Percentiles rank a stretch among this genome's conserved stretches.
Conservation (phyloP, 768 basidiomycete genomes). For the Amanita fuliginea region DNA sequence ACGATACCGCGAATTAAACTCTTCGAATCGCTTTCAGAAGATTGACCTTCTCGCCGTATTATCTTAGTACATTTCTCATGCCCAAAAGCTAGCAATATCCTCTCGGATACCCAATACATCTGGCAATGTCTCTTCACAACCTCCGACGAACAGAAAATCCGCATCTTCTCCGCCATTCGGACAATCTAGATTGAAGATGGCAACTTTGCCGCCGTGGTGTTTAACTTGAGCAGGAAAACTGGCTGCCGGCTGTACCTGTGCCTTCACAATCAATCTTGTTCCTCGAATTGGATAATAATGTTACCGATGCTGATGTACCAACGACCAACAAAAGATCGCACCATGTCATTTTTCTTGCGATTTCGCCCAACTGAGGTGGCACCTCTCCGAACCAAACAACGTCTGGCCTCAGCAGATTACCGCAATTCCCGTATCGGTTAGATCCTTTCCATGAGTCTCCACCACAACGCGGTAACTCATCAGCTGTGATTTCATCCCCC, state of each 20-base stretch:
- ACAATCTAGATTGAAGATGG: constrained; percentile 27
- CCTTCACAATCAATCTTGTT: background rate
- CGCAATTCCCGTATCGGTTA: constrained; percentile 28
- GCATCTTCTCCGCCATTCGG: constrained; percentile 26
- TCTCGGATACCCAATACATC: constrained; percentile 23
- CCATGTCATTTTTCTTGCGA: constrained; percentile 20
- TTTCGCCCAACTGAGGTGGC: constrained; percentile 25
- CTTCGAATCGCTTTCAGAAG: too few species aligned
- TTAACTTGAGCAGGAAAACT: constrained; percentile 22
- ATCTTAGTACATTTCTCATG: constrained; percentile 12
- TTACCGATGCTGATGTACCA: constrained; percentile 42
- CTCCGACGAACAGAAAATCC: constrained; percentile 39
- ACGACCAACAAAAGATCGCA: constrained; percentile 43
- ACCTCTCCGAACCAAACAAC: constrained; percentile 52
- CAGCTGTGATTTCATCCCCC: constrained; percentile 22
- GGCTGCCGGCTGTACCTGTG: constrained; percentile 34
- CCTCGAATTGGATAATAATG: constrained; percentile 6
- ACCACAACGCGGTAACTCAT: constrained; percentile 23
- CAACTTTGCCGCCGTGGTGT: constrained; percentile 26
- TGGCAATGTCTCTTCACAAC: constrained; percentile 35
- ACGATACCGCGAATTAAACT: too few species aligned
- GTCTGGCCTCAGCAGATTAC: constrained; percentile 33
- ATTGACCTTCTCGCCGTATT: constrained; percentile 29
- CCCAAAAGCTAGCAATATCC: background rate
- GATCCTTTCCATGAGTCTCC: constrained; percentile 2